phyloP scores from a whole-genome alignment of 441 rosid species.

The Eruca vesicaria region DNA sequence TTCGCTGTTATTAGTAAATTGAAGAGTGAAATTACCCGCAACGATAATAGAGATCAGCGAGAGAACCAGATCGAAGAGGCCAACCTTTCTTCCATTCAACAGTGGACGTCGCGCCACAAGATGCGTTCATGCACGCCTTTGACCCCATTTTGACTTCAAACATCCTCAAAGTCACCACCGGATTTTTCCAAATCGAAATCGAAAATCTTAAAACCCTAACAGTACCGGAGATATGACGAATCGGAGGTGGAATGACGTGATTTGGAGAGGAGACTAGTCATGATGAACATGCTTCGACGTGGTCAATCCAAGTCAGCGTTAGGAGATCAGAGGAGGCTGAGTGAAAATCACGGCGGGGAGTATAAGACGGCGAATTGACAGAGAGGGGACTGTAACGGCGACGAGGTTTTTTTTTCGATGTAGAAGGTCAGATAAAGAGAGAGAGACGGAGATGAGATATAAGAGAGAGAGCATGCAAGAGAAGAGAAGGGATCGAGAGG shows the following conservation, averaged over 20 bases:
- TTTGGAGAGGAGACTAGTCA: conserved; percentile 4
- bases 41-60: conserved; percentile 71
- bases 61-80: conserved; percentile 83
- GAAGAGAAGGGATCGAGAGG: background rate
- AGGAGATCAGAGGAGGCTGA: background rate
- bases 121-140: conserved; percentile 83
- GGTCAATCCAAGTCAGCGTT: conserved; percentile 23
- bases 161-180: background rate
- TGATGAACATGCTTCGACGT: conserved; percentile 40
- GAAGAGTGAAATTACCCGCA: conserved; percentile 62
- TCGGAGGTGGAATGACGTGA: conserved; percentile 30
- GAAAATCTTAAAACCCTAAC: conserved; percentile 45
- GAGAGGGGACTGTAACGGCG: conserved; percentile 27
- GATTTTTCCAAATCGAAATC: background rate
- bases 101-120: conserved; percentile 52
- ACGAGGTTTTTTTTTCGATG: conserved; percentile 25
- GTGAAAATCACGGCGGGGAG: background rate
- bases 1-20: no score
- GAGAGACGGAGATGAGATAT: conserved; percentile 13
- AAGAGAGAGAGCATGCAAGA: conserved; percentile 68
- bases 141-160: conserved; percentile 39
- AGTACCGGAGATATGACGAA: conserved; percentile 19
- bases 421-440: conserved; percentile 21
- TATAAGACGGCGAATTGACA: background rate
- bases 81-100: conserved; percentile 88